phyloP scores from a whole-genome alignment of 306 rosid genomes.

The Prunus persica region DNA sequence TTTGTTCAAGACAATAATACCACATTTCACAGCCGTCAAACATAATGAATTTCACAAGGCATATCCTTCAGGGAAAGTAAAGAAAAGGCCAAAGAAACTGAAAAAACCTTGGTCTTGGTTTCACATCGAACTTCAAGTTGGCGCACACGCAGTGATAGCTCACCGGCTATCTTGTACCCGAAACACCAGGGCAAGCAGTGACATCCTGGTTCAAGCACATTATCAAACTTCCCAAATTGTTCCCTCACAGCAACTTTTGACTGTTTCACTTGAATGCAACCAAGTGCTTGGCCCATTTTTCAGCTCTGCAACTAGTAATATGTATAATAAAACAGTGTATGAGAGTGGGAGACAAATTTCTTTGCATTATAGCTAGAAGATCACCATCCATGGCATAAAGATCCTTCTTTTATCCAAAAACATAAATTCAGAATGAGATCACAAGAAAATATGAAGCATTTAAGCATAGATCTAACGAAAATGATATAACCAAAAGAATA shows the following conservation, averaged over 20 bases:
- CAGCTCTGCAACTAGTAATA: slow-evolving; percentile 22
- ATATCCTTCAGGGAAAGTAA: not conserved
- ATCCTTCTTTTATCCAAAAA: too few species aligned
- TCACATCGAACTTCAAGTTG: slow-evolving; percentile 66
- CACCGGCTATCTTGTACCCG: slow-evolving; percentile 54
- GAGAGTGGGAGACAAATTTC: too few species aligned
- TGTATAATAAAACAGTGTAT: too few species aligned
- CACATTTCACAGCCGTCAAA: not conserved
- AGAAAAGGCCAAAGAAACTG: not conserved
- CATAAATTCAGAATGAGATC: not conserved
- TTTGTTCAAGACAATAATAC: not conserved
- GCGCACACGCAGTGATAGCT: slow-evolving; percentile 58
- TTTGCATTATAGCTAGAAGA: too few species aligned
- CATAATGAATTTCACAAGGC: not conserved
- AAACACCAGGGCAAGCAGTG: slow-evolving; percentile 75
- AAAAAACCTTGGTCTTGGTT: slow-evolving; percentile 62
- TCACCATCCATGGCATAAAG: too few species aligned
- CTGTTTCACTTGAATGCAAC: slow-evolving; percentile 62
- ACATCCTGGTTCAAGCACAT: slow-evolving; percentile 63
- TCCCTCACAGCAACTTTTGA: slow-evolving; percentile 68
- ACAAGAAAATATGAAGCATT: not conserved
- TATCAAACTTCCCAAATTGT: slow-evolving; percentile 49
- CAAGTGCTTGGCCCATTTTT: slow-evolving; percentile 58
- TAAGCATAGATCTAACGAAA: not conserved
- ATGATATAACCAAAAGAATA: too few species aligned